A percentile compares a stretch with the other conserved stretches of the same genome.
Conservation (phyloP, 495 filamentous ascomycete genomes). For the Aspergillus diversus region DNA sequence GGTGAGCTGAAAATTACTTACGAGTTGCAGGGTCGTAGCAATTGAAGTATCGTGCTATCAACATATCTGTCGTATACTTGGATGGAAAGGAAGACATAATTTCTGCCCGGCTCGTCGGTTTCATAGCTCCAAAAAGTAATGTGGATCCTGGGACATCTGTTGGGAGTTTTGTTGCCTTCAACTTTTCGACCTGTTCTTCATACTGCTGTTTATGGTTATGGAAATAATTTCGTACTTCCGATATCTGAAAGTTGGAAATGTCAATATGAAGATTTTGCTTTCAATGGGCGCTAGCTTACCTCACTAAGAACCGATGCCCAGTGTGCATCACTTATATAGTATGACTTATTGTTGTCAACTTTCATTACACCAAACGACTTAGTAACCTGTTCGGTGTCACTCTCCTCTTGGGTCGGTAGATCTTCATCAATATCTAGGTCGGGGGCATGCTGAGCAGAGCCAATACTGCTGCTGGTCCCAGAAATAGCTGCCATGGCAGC, state of each 20-base stretch:
- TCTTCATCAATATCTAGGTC: slow-evolving; percentile 63
- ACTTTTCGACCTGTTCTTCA: slow-evolving; percentile 63
- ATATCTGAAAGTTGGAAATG: slow-evolving; percentile 58
- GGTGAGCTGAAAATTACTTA: slow-evolving; percentile 35
- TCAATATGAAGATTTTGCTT: background rate
- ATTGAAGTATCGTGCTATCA: slow-evolving; percentile 75
- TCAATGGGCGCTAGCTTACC: slow-evolving; percentile 45
- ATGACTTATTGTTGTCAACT: slow-evolving; percentile 80
- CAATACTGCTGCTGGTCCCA: slow-evolving; percentile 60
- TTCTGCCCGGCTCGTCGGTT: slow-evolving; percentile 70
- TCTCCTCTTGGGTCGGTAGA: slow-evolving; percentile 61
- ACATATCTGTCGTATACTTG: slow-evolving; percentile 76
- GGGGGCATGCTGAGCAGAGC: slow-evolving; percentile 54
- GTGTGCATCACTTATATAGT: slow-evolving; percentile 86
- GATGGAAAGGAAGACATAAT: slow-evolving; percentile 79
- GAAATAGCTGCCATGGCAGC: slow-evolving; percentile 68
- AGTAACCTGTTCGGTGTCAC: slow-evolving; percentile 85
- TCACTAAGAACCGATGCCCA: slow-evolving; percentile 89
- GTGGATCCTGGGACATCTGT: slow-evolving; percentile 65
- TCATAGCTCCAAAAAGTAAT: slow-evolving; percentile 73
- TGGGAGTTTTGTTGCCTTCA: slow-evolving; percentile 63
- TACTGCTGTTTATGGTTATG: slow-evolving; percentile 67
- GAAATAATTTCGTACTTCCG: slow-evolving; percentile 93
- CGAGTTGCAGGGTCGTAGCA: slow-evolving; percentile 73
- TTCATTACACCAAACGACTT: slow-evolving; percentile 88